Conservation (phyloP, 768 basidiomycete species). For the Leccinum uliginosum region DNA sequence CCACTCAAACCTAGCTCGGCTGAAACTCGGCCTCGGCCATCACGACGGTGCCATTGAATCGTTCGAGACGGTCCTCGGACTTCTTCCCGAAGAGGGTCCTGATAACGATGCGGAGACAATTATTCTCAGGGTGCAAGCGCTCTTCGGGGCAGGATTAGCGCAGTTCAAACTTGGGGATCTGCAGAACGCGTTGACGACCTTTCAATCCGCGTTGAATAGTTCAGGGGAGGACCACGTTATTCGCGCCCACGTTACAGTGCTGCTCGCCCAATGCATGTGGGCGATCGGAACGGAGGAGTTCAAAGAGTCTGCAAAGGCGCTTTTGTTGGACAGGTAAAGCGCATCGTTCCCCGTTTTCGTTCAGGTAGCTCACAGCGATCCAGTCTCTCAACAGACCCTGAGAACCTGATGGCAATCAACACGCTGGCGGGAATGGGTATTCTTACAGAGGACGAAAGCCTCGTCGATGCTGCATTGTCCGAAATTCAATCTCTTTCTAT, state of each 20-base stretch:
- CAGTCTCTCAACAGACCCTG: constrained; percentile 75
- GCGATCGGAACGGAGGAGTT: constrained; percentile 71
- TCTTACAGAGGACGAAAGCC: constrained; percentile 67
- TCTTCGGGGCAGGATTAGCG: constrained; percentile 71
- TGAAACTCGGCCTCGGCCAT: constrained; percentile 58
- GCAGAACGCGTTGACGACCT: constrained; percentile 55
- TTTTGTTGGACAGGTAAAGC: constrained; percentile 77
- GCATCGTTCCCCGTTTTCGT: not conserved
- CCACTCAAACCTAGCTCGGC: constrained; percentile 74
- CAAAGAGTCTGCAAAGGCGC: constrained; percentile 69
- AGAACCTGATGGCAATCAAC: constrained; percentile 78
- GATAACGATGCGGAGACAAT: constrained; percentile 31
- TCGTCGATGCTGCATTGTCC: constrained; percentile 82
- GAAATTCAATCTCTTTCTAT: constrained; percentile 71
- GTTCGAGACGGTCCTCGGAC: constrained; percentile 66
- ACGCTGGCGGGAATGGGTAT: constrained; percentile 88
- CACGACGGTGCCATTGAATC: constrained; percentile 61
- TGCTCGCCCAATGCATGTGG: constrained; percentile 89
- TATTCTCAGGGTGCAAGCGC: constrained; percentile 55
- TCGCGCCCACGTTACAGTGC: constrained; percentile 65
- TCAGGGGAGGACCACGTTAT: constrained; percentile 45
- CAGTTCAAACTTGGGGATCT: constrained; percentile 61
- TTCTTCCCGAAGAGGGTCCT: constrained; percentile 51
- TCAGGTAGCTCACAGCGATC: constrained; percentile 12
- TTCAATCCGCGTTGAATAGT: constrained; percentile 64